Evolutionary conservation across 2,329 filamentous ascomycete species (phyloP).

Genomic region (Apiospora malaysiana): DNA sequence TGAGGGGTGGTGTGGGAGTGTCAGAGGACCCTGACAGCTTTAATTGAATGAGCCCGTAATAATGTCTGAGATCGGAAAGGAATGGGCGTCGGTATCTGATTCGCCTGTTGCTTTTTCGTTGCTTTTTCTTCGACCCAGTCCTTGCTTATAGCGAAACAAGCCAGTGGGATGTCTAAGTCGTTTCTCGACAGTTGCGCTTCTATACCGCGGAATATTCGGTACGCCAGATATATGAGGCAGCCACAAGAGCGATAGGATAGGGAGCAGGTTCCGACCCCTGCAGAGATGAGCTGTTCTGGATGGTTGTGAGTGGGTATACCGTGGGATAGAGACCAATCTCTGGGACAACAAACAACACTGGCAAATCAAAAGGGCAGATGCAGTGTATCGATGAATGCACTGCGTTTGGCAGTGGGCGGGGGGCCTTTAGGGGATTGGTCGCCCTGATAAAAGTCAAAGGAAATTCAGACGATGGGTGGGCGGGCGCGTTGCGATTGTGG

Average conservation of each 20-base stretch:
- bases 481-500: conserved; percentile 8
- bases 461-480: conserved; percentile 5
- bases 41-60: conserved; percentile 13
- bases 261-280: neutral
- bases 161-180: conserved; percentile 4
- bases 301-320: conserved; percentile 1
- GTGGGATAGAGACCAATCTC: conserved; percentile 11
- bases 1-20: conserved; percentile 16
- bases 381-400: conserved; percentile 1
- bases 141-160: conserved; percentile 10
- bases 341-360: neutral
- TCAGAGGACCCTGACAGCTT: conserved; percentile 12
- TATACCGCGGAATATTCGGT: neutral
- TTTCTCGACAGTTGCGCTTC: neutral
- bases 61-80: conserved; percentile 7
- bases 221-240: neutral
- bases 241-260: neutral
- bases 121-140: neutral
- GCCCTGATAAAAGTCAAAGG: conserved; percentile 6
- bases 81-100: conserved; percentile 1
- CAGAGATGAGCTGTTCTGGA: conserved; percentile 1
- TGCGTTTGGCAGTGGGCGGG: neutral
- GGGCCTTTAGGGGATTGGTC: conserved; percentile 7
- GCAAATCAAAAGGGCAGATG: conserved; percentile 5
- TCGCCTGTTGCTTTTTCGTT: conserved; percentile 7